Evolutionary conservation across 768 basidiomycete species (phyloP).

Genomic region (Antrodiella citrinella): DNA sequence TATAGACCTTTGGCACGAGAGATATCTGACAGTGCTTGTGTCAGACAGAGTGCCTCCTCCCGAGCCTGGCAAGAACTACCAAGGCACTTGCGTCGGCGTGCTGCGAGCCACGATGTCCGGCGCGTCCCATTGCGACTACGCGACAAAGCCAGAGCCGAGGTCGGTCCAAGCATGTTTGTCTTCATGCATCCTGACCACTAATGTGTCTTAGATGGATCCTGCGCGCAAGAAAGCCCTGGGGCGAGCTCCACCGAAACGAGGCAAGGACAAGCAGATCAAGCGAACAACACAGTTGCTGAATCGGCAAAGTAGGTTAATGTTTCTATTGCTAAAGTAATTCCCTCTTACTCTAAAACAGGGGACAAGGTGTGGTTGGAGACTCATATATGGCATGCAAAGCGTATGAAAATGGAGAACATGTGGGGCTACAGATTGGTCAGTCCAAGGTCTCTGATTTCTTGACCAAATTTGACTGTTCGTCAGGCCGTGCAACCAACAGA

Average conservation of each 20-base stretch:
- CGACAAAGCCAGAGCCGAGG: constrained; percentile 78
- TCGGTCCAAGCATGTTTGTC: constrained; percentile 22
- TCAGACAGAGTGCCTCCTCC: constrained; percentile 61
- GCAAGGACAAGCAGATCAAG: constrained; percentile 48
- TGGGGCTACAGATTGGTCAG: constrained; percentile 87
- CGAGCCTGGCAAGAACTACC: constrained; percentile 92
- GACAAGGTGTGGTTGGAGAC: constrained; percentile 93
- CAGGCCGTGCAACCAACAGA: constrained; percentile 84
- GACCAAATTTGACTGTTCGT: no score
- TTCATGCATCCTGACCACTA: neutral
- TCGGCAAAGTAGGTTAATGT: constrained; percentile 56
- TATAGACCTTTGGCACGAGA: no score
- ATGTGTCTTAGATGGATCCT: constrained; percentile 41
- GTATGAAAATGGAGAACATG: constrained; percentile 88
- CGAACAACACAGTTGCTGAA: constrained; percentile 55
- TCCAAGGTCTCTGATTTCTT: constrained; percentile 1
- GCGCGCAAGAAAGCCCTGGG: constrained; percentile 31
- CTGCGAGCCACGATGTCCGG: constrained; percentile 90
- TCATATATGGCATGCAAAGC: constrained; percentile 95
- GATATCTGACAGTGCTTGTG: no score
- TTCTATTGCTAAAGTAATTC: neutral
- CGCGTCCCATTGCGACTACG: constrained; percentile 82
- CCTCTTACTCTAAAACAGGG: constrained; percentile 33
- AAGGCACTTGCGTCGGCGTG: constrained; percentile 82
- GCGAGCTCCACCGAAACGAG: constrained; percentile 52